Percentiles rank a stretch among this genome's conserved stretches.
These are phyloP conservation scores for Lobosporangium transversale DNA, from an alignment of 192 early-diverging fungal species.

Conservation along the genomic window DNA sequence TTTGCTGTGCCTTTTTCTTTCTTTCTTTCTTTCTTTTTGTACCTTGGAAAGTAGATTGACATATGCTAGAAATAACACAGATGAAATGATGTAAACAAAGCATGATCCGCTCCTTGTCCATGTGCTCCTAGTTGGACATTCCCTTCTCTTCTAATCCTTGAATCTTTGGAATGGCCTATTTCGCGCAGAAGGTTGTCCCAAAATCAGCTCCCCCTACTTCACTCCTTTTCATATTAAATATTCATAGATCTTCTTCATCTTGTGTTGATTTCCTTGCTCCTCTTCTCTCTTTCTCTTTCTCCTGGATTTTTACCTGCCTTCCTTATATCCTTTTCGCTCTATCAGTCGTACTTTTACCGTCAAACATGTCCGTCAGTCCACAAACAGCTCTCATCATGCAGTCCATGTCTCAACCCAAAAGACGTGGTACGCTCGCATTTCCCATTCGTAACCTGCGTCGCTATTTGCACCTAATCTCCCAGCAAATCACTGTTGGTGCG, in stretches of 20 bases:
- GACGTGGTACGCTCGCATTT: slow-evolving; percentile 25
- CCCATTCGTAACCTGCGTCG: slow-evolving; percentile 38
- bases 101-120: too few relatives aligned
- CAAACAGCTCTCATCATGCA: slow-evolving; percentile 27
- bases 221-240: too few relatives aligned
- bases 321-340: not conserved
- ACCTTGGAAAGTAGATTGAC: too few relatives aligned
- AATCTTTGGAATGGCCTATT: too few relatives aligned
- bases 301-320: not conserved
- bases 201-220: too few relatives aligned
- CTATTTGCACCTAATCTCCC: slow-evolving; percentile 20
- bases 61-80: too few relatives aligned
- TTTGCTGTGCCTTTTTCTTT: not conserved
- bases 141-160: too few relatives aligned
- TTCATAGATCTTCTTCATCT: too few relatives aligned
- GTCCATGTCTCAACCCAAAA: slow-evolving; percentile 8
- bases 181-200: too few relatives aligned
- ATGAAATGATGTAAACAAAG: too few relatives aligned
- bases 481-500: slow-evolving; percentile 24
- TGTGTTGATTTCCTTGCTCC: not conserved
- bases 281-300: not conserved
- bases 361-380: slow-evolving; percentile 7
- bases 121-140: too few relatives aligned
- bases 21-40: not conserved
- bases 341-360: not conserved